Percentiles rank a stretch among this genome's conserved stretches.
These are phyloP conservation scores for Jatropha multifida DNA, from an alignment of 441 rosid genomes.

Conservation along the genomic window DNA sequence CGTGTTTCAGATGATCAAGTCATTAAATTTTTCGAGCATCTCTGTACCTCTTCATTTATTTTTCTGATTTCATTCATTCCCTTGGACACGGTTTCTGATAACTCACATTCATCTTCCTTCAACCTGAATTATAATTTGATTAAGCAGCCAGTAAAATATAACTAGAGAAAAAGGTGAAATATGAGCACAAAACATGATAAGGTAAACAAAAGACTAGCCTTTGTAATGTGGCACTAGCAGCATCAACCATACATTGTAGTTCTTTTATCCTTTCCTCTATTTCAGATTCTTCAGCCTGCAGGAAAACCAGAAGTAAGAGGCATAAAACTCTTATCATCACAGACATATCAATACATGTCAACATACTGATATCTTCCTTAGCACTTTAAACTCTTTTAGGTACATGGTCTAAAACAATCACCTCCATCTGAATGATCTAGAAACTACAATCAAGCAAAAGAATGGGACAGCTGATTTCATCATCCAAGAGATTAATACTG, in stretches of 20 bases:
- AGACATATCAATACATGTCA: background rate
- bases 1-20: slow-evolving; percentile 10
- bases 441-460: background rate
- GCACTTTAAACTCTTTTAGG: background rate
- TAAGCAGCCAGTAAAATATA: slow-evolving; percentile 17
- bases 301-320: slow-evolving; percentile 15
- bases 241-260: slow-evolving; percentile 57
- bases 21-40: slow-evolving; percentile 18
- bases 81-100: slow-evolving; percentile 42
- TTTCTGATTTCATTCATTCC: slow-evolving; percentile 47
- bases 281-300: slow-evolving; percentile 86
- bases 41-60: slow-evolving; percentile 68
- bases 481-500: background rate
- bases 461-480: background rate
- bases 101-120: slow-evolving; percentile 60
- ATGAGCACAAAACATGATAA: slow-evolving; percentile 11
- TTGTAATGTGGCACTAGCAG: slow-evolving; percentile 43
- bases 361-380: background rate
- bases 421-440: background rate
- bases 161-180: slow-evolving; percentile 14
- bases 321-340: background rate
- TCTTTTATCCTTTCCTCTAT: slow-evolving; percentile 64
- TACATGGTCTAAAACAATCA: background rate
- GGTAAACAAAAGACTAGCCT: slow-evolving; percentile 43
- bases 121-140: slow-evolving; percentile 46